A percentile compares a stretch with the other conserved stretches of the same genome.
These are phyloP conservation scores for Cyphellophora europaea DNA, from an alignment of 2,329 filamentous ascomycete species.

Conservation along the genomic window DNA sequence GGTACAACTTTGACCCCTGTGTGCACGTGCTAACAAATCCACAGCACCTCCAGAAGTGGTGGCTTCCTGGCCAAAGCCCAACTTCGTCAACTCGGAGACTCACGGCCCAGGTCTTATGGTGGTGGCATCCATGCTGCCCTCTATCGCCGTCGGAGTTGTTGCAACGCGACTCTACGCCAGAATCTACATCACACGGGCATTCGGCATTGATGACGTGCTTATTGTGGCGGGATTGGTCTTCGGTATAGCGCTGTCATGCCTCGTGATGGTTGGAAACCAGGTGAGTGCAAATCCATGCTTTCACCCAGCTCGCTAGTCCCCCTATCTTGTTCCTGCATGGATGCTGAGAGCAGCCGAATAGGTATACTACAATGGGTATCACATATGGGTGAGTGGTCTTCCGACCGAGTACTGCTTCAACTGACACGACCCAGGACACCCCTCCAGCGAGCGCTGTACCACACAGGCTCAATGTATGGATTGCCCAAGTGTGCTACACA, in stretches of 20 bases:
- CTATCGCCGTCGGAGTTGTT: constrained; percentile 17
- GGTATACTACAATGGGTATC: constrained; percentile 14
- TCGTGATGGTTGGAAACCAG: constrained; percentile 16
- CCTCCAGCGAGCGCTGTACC: constrained; percentile 8
- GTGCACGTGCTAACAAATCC: not conserved
- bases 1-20: no score
- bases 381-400: constrained; percentile 11
- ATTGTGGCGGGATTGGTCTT: constrained; percentile 10
- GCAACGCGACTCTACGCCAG: constrained; percentile 21
- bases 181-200: constrained; percentile 19
- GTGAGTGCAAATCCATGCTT: no score
- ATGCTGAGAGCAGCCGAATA: no score
- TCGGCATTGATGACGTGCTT: constrained; percentile 15
- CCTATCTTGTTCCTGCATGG: no score
- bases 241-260: constrained; percentile 9
- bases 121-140: constrained; percentile 18
- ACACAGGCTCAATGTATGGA: constrained; percentile 16
- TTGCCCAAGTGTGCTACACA: constrained; percentile 13
- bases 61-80: constrained; percentile 22
- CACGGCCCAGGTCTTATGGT: constrained; percentile 19
- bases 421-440: constrained; percentile 8
- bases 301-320: no score
- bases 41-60: constrained; percentile 5
- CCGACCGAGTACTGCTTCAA: not conserved
- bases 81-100: constrained; percentile 22